Base-by-base conservation (phyloP, 768 basidiomycete species). In the Boletus subparvulus region DNA sequence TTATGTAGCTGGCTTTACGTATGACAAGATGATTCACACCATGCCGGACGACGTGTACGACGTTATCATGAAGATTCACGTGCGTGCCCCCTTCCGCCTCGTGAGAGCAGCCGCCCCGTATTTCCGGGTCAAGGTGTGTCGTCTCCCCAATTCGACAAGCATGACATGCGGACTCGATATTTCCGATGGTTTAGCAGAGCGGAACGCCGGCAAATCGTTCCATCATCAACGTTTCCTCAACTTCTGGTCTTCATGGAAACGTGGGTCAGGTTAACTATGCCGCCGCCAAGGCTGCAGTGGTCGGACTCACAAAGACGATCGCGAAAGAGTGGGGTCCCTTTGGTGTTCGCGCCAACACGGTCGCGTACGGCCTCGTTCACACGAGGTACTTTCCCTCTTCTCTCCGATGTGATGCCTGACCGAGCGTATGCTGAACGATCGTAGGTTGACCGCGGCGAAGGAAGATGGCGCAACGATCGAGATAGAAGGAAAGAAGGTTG, bases 291-390 rank as follows among this genome's bases (percentile, higher is more conserved):
- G 75, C 89, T 13, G 91, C 87, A 9, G 84, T 93, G 40, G 64
- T 87, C 55, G 92, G 91, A 14, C 75, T 93, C 50, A 89, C 90
- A 39, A 93, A 92, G 77, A 93, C 91, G 40, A 84, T 90, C 61
- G 85, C 86, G 47, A 94, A 93, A 69, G 92, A 94, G 68, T 94
- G 91, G 91, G 92, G 92, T 32, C 72, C 77, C 4, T 92, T 87
- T 72, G 86, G 86, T 61, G 89, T 92, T 21, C 87, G 91, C 48
- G 87, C 87, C 28, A 92, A 94, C 75, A 86, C 87, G 3, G 74
- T 94, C 42, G 90, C 90, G 4, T 92, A 83, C 62, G 90, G 91
- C 26, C 76, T 85, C 44, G 84, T 94, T 45, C 83, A 87, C 63
- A 94, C 92, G 3, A 77, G 92, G 85, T 88, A 57, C 55, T 70